Evolutionary conservation across 805 yeast species (phyloP), one percentile per base, ranked within the genome.

Genomic region (Kodamaea jinghongensis): DNA sequence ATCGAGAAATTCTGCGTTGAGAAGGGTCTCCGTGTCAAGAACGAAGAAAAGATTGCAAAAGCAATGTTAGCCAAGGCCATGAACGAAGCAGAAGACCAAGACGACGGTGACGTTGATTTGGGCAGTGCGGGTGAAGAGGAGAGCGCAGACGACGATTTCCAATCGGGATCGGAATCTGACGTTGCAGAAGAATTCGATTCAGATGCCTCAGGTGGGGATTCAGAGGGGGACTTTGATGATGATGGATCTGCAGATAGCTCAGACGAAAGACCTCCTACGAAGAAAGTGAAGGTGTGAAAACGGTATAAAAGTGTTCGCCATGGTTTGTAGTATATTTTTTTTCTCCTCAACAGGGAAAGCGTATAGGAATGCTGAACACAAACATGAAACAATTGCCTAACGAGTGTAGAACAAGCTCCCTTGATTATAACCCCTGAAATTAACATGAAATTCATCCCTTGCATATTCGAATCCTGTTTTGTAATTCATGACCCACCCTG

Each of bases 21-120:
- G 35, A 89, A 87, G 73, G 85, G 84, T 41, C 66, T 93, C 44
- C 73, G 78, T 49, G 86, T 91, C 37, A 84, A 82, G 68, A 90
- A 90, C 58, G 98, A 91, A 55, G 90, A 89, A 47, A 86, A 81
- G 51, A 85, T 88, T 40, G 95, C 91, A 30, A 88, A 89, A 63
- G 81, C 81, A 36, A 74, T 86, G 70, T 67, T 89, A 56, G 85
- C 83, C 31, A 81, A 81, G 43, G 96, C 87, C 4, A 71, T 88
- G 57, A 86, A 78, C 30, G 80, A 69, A 36, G 75, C 70, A 10
- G 80, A 60, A 22, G 81, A 69, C 34, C 76, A 73, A 25, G 86
- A 75, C 42, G 72, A 68, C 35, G 72, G 67, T 34, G 67, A 60
- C 34, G 72, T 58, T 17, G 82, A 72, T 38, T 66, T 69, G 73